Evolutionary conservation across 352 stramenopile species (phyloP).

Genomic region (Phytophthora cryptogea): DNA sequence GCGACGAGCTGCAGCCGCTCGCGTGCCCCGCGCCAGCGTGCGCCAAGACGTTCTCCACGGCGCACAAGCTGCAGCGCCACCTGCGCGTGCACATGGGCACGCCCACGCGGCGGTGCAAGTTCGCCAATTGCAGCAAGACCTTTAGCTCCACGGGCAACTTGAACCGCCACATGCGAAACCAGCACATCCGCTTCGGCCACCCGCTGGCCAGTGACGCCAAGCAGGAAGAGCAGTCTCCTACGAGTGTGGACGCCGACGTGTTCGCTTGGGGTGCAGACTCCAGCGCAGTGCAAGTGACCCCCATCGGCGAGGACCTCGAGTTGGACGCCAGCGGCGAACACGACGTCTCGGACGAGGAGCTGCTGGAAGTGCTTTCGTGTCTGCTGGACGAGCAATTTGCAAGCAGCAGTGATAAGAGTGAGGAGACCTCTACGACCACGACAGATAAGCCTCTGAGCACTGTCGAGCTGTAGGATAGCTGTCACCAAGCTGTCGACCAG

Average conservation of each 20-base stretch:
- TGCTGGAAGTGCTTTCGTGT: conserved; percentile 44
- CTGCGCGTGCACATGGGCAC: conserved; percentile 49
- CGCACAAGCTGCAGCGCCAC: conserved; percentile 57
- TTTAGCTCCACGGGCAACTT: conserved; percentile 69
- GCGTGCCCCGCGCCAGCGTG: conserved; percentile 26
- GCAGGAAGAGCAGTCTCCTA: conserved; percentile 20
- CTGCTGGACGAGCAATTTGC: conserved; percentile 36
- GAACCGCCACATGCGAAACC: conserved; percentile 62
- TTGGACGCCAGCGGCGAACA: conserved; percentile 22
- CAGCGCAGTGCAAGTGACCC: conserved; percentile 2
- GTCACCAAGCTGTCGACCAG: background rate
- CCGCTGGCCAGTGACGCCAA: conserved; percentile 20
- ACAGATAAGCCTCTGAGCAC: conserved; percentile 2
- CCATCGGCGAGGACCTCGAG: conserved; percentile 18
- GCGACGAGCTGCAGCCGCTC: conserved; percentile 34
- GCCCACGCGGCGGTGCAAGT: conserved; percentile 42
- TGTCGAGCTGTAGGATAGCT: background rate
- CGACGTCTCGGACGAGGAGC: conserved; percentile 31
- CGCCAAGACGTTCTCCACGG: conserved; percentile 42
- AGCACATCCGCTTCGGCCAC: conserved; percentile 43
- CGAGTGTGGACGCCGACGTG: conserved; percentile 25
- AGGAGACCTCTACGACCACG: background rate
- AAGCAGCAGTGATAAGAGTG: conserved; percentile 1
- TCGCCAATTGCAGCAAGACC: conserved; percentile 57
- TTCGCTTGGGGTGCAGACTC: conserved; percentile 12